Evolutionary conservation across 768 basidiomycete species (phyloP), one percentile per base, ranked within the genome.

Genomic region (Termitomyces heimii): DNA sequence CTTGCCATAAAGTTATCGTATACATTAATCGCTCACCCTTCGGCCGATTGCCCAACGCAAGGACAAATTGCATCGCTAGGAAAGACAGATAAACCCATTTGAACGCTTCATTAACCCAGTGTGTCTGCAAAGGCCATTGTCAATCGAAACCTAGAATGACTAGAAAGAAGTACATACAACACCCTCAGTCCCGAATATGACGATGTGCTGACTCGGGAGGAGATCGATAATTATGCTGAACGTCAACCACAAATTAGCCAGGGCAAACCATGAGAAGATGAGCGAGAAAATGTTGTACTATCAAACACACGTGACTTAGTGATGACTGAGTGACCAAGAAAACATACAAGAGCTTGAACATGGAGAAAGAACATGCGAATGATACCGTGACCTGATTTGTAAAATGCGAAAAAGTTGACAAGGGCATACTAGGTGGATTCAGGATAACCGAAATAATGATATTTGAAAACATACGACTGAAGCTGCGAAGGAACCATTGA

Each of bases 281-380:
- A 98, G 77, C 31, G 82, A 87, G 68, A 91, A 84, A 51, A 94
- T 65, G 71, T 94, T 94, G 71, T 94, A 95, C 89, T 93, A n/a
- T 44, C 10, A 35, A 28, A 20, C 6, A 4, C 22, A 9, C 29
- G 16, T 12, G 20, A 55, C 10, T 54, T 48, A 18, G 3, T 8
- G 13, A 18, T 40, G n/a, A 9, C 51, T 37, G 26, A 12, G 32
- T n/a, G 18, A 43, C 34, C 31, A 51, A 31, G 24, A 28, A 39
- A 40, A 13, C 88, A 60, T 68, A 93, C 92, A 54, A 98, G 57
- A 42, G 86, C 94, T 72, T 98, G 96, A 47, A 99, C 66, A 67
- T 98, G 95, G 70, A 99, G 85, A 78, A 98, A 94, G 77, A 98
- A 88, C 89, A 98, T 92, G 67, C 96, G 86, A 61, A 96, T 81